These are phyloP conservation scores for Penicillium sp. DNA, from an alignment of 2,329 filamentous ascomycete species.

Conservation along the genomic window DNA sequence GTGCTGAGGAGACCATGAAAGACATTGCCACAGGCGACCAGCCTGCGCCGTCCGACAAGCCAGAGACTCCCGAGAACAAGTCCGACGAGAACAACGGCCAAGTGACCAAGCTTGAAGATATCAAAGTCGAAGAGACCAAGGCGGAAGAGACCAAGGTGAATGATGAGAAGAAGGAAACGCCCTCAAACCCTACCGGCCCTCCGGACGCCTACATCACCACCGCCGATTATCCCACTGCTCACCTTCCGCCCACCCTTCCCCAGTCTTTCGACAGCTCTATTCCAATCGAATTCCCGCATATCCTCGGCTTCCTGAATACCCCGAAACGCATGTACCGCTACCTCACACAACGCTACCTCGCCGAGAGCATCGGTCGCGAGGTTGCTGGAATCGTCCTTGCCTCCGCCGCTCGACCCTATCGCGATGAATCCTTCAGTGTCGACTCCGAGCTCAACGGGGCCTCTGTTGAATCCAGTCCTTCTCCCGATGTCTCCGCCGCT, in stretches of 20 bases:
- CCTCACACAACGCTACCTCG: slow-evolving; percentile 78
- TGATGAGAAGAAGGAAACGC: slow-evolving; percentile 47
- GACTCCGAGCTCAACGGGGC: slow-evolving; percentile 24
- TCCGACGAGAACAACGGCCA: slow-evolving; percentile 27
- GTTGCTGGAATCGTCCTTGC: slow-evolving; percentile 81
- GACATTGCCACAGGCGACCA: slow-evolving; percentile 28
- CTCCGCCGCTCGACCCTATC: slow-evolving; percentile 45
- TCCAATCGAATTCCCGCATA: slow-evolving; percentile 79
- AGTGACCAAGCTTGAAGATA: not conserved
- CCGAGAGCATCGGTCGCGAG: slow-evolving; percentile 84
- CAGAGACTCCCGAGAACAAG: slow-evolving; percentile 39
- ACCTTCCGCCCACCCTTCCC: slow-evolving; percentile 69
- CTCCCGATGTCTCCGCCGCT: slow-evolving; percentile 44
- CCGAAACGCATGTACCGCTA: slow-evolving; percentile 85
- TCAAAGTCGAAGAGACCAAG: slow-evolving; percentile 7
- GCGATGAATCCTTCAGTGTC: slow-evolving; percentile 28
- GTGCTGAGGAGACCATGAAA: slow-evolving; percentile 30
- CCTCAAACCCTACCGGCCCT: slow-evolving; percentile 60
- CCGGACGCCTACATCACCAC: slow-evolving; percentile 74
- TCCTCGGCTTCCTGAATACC: slow-evolving; percentile 91
- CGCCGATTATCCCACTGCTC: slow-evolving; percentile 69
- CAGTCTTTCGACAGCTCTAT: slow-evolving; percentile 72
- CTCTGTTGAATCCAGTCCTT: slow-evolving; percentile 34
- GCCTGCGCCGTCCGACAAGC: slow-evolving; percentile 14
- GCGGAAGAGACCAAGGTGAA: slow-evolving; percentile 58